These are phyloP conservation scores for Pseudocercospora cruenta DNA, from an alignment of 2,329 filamentous ascomycete species.

Conservation along the genomic window DNA sequence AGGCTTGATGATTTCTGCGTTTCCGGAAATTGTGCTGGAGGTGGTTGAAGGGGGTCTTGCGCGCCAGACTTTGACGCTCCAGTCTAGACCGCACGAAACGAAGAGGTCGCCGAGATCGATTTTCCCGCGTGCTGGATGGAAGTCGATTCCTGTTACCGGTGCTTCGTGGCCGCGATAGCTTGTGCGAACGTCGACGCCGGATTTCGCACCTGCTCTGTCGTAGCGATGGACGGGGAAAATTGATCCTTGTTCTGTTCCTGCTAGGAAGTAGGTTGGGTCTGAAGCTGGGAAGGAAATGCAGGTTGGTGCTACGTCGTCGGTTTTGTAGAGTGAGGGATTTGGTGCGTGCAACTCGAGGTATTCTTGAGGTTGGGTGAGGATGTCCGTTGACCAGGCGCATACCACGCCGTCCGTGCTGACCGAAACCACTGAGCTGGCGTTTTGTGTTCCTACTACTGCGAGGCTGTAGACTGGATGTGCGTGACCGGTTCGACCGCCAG, in stretches of 20 bases:
- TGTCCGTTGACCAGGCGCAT: slow-evolving; percentile 96
- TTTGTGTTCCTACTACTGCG: slow-evolving; percentile 95
- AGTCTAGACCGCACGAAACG: slow-evolving; percentile 89
- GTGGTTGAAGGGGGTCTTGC: slow-evolving; percentile 79
- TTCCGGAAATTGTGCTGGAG: slow-evolving; percentile 52
- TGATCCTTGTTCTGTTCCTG: slow-evolving; percentile 93
- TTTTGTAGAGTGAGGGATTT: slow-evolving; percentile 69
- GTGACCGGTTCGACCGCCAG: slow-evolving; percentile 77
- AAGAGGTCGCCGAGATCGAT: slow-evolving; percentile 94
- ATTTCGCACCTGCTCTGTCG: slow-evolving; percentile 94
- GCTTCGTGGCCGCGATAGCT: slow-evolving; percentile 89
- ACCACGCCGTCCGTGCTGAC: slow-evolving; percentile 96
- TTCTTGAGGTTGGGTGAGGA: slow-evolving; percentile 96
- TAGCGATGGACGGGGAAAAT: slow-evolving; percentile 98
- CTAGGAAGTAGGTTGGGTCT: slow-evolving; percentile 96
- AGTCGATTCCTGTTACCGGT: slow-evolving; percentile 93
- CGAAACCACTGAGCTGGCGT: slow-evolving; percentile 97
- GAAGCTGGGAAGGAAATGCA: slow-evolving; percentile 93
- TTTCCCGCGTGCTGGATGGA: slow-evolving; percentile 88
- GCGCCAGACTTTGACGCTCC: slow-evolving; percentile 97
- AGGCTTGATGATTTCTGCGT: slow-evolving; percentile 53
- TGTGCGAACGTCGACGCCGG: slow-evolving; percentile 86
- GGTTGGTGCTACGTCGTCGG: slow-evolving; percentile 92
- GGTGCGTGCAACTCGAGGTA: slow-evolving; percentile 85
- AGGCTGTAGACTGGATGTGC: slow-evolving; percentile 96